Percentiles rank a stretch among this genome's conserved stretches.
These are phyloP conservation scores for Fonsecaea nubica DNA, from an alignment of 2,329 filamentous ascomycete genomes.

Conservation along the genomic window DNA sequence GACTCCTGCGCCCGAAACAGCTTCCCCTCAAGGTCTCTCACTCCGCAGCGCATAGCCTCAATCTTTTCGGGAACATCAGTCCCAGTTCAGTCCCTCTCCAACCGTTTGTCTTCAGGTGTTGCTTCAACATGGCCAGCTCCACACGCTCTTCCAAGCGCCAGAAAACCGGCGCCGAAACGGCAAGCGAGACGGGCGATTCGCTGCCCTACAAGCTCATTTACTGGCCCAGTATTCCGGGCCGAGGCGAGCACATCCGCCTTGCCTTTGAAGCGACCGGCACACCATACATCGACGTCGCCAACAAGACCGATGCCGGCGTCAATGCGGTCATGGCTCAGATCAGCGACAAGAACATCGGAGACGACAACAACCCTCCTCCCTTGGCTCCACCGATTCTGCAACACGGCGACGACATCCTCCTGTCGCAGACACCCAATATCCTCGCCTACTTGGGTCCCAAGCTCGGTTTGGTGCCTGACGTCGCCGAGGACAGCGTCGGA, in stretches of 20 bases:
- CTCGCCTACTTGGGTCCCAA: slow-evolving; percentile 70
- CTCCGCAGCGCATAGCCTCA: not conserved
- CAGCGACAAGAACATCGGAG: slow-evolving; percentile 47
- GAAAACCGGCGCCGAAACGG: slow-evolving; percentile 28
- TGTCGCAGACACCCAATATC: slow-evolving; percentile 76
- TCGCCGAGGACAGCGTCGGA: slow-evolving; percentile 54
- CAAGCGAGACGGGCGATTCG: not conserved
- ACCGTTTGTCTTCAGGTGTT: not conserved
- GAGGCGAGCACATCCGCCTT: slow-evolving; percentile 76
- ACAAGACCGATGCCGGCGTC: slow-evolving; percentile 57
- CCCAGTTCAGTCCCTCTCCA: not conserved
- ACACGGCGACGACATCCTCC: slow-evolving; percentile 58
- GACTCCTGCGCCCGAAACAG: not conserved
- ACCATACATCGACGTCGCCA: slow-evolving; percentile 68
- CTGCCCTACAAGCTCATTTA: slow-evolving; percentile 33
- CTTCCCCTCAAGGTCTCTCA: not conserved
- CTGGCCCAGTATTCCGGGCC: slow-evolving; percentile 70
- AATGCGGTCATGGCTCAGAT: slow-evolving; percentile 58
- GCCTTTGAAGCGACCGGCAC: slow-evolving; percentile 72
- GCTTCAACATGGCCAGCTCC: slow-evolving; percentile 28
- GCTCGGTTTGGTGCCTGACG: slow-evolving; percentile 58
- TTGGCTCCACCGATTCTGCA: slow-evolving; percentile 72
- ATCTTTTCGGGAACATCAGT: not conserved
- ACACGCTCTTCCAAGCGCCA: slow-evolving; percentile 39
- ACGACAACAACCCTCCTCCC: slow-evolving; percentile 66